Conservation (phyloP, 805 yeast genomes). For the Cyberlindnera sargentensis region DNA sequence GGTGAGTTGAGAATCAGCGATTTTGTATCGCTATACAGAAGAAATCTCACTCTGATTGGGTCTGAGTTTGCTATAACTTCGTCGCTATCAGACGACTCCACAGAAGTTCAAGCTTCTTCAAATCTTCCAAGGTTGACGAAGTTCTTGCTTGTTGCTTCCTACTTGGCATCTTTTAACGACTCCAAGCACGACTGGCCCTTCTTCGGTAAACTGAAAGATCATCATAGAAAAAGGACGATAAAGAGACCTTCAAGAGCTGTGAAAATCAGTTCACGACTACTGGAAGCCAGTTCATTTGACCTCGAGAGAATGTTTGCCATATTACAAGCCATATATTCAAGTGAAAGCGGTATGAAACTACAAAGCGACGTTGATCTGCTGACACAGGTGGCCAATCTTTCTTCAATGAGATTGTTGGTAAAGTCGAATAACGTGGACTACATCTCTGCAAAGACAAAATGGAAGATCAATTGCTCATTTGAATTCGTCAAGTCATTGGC, state of each 20-base stretch:
- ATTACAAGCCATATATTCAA: constrained; percentile 58
- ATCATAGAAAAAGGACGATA: constrained; percentile 29
- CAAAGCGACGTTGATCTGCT: constrained; percentile 29
- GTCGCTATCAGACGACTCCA: constrained; percentile 13
- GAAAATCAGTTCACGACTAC: constrained; percentile 47
- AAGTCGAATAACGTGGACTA: constrained; percentile 40
- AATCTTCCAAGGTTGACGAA: constrained; percentile 58
- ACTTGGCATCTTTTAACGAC: constrained; percentile 72
- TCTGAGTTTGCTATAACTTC: constrained; percentile 27
- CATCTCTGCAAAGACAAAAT: constrained; percentile 60
- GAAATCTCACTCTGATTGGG: constrained; percentile 23
- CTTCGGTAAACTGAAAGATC: constrained; percentile 58
- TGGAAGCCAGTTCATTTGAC: constrained; percentile 69
- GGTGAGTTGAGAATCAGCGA: constrained; percentile 12
- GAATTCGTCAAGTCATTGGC: constrained; percentile 54
- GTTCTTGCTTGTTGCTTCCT: constrained; percentile 73
- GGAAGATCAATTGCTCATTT: constrained; percentile 77
- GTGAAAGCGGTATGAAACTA: constrained; percentile 27
- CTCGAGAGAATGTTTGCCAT: constrained; percentile 78
- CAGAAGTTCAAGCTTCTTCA: constrained; percentile 16
- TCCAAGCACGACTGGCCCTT: constrained; percentile 60
- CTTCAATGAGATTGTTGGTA: constrained; percentile 26
- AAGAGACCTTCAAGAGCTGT: constrained; percentile 34
- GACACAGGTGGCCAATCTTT: constrained; percentile 28
- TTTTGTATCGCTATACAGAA: constrained; percentile 24